A percentile compares a stretch with the other conserved stretches of the same genome.
Conservation (phyloP, 2,329 filamentous ascomycete species). For the Alternaria infectoria region DNA sequence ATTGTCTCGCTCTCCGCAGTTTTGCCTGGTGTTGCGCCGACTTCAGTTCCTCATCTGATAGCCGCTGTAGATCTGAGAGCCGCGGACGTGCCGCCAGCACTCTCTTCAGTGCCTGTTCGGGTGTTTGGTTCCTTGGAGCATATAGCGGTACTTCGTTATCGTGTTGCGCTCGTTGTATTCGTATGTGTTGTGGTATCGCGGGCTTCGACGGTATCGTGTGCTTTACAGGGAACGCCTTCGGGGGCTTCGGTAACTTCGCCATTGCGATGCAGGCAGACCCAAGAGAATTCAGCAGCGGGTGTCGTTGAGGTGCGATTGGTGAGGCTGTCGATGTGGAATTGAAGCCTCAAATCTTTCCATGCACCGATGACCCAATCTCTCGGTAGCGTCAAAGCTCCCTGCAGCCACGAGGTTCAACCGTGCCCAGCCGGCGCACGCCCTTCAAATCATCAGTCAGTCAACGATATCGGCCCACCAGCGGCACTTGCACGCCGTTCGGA, state of each 20-base stretch:
- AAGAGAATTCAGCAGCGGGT: conserved; percentile 1
- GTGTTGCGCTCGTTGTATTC: conserved; percentile 18
- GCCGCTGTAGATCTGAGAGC: conserved; percentile 29
- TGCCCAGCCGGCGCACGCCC: conserved; percentile 30
- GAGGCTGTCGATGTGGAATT: conserved; percentile 11
- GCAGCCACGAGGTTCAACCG: conserved; percentile 27
- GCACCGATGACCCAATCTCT: conserved; percentile 14
- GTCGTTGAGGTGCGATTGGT: conserved; percentile 25
- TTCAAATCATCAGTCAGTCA: not conserved
- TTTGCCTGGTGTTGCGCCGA: conserved; percentile 34
- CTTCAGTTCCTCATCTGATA: conserved; percentile 37
- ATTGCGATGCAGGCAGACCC: conserved; percentile 31
- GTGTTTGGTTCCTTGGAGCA: conserved; percentile 19
- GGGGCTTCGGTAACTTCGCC: conserved; percentile 43
- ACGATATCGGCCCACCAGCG: conserved; percentile 39
- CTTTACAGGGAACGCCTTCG: conserved; percentile 28
- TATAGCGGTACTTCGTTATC: conserved; percentile 16
- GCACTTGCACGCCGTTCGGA: conserved; percentile 6
- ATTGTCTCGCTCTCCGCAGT: conserved; percentile 38
- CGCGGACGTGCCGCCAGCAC: conserved; percentile 36
- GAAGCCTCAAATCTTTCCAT: conserved; percentile 22
- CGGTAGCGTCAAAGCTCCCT: conserved; percentile 23
- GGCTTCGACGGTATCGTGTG: conserved; percentile 25
- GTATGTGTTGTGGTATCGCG: conserved; percentile 22
- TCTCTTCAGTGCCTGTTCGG: conserved; percentile 22